Evolutionary conservation across 2,329 filamentous ascomycete genomes (phyloP).

Genomic region (Berkeleyomyces rouxiae): DNA sequence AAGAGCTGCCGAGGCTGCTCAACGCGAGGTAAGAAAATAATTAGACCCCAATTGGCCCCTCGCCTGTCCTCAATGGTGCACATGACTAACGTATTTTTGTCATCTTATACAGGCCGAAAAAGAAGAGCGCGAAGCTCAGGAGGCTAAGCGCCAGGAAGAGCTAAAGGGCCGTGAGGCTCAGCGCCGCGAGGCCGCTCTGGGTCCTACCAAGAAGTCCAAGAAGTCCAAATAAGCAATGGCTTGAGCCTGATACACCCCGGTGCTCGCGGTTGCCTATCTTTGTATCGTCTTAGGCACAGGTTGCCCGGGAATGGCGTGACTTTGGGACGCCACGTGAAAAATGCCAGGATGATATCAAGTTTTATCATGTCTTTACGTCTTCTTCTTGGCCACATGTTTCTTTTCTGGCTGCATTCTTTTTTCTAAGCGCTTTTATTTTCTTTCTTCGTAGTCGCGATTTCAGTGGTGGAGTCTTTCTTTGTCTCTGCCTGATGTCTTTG

Average conservation of each 20-base stretch:
- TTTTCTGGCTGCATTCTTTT: not conserved
- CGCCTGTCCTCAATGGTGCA: not conserved
- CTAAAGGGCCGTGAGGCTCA: slow-evolving; percentile 40
- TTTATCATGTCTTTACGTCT: not conserved
- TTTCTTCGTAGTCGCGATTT: not conserved
- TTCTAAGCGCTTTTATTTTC: not conserved
- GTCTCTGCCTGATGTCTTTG: not conserved
- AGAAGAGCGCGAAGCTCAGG: slow-evolving; percentile 37
- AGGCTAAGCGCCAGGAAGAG: slow-evolving; percentile 32
- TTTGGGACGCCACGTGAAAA: not conserved
- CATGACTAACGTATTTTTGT: not conserved
- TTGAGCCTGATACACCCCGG: not conserved
- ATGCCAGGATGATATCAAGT: not conserved
- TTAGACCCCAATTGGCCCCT: slow-evolving; percentile 3
- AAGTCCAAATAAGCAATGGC: slow-evolving; percentile 9
- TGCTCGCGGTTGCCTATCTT: not conserved
- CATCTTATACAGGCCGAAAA: slow-evolving; percentile 34
- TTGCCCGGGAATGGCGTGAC: too few relatives aligned
- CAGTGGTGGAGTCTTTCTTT: not conserved
- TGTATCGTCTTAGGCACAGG: too few relatives aligned
- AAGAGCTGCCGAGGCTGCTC: slow-evolving; percentile 64
- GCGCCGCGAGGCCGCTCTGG: slow-evolving; percentile 35
- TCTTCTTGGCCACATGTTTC: not conserved
- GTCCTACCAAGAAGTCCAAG: slow-evolving; percentile 32
- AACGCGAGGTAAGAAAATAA: slow-evolving; percentile 50